Evolutionary conservation across 2,329 filamentous ascomycete species (phyloP), one percentile per base, ranked within the genome.

Genomic region (Pseudogymnoascus pannorum): DNA sequence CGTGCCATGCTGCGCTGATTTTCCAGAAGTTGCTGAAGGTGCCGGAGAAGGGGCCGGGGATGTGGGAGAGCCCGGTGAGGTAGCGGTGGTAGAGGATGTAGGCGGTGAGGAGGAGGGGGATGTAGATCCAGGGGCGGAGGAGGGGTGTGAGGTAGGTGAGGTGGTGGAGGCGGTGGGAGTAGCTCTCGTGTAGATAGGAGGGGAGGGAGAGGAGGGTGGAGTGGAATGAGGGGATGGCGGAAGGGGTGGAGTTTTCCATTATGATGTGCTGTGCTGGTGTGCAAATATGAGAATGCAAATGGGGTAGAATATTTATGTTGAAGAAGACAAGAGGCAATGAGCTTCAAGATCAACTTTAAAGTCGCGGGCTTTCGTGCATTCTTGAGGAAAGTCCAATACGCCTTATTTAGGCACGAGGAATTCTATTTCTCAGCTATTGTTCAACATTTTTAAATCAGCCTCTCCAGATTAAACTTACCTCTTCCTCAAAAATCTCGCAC

Each of bases 1-100:
- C 64, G n/a, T 78, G 70, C 59, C 77, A 78, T 51, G 44, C 44
- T 2, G 44, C 44, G 8, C 9, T 51, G 44, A 66, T 20, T 22
- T 64, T 65, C 75, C 77, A 79, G 1, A 78, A 65, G 2, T 72
- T 70, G 5, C 74, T 76, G 60, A 79, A 74, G 9, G 77, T 72
- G 16, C 78, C 70, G 24, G 71, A 67, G 40, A 77, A 73, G 0
- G 78, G 78, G 0, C 78, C 78, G 0, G 78, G 78, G n/a, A 79
- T 70, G 44, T 51, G 44, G 4, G 44, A 51, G 24, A 51, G 44
- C 14, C 44, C 44, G 4, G 44, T 51, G 4, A 51, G 44, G 9
- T 51, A 51, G 44, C 44, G 44, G 24, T 51, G 14, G 44, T 29
- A 51, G 44, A 51, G 44, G n/a, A 51, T 29, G 24, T 51, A 51